Percentiles rank a stretch among this genome's conserved stretches.
These are phyloP conservation scores for Peronospora destructor DNA, from an alignment of 352 stramenopile genomes.

Conservation along the genomic window DNA sequence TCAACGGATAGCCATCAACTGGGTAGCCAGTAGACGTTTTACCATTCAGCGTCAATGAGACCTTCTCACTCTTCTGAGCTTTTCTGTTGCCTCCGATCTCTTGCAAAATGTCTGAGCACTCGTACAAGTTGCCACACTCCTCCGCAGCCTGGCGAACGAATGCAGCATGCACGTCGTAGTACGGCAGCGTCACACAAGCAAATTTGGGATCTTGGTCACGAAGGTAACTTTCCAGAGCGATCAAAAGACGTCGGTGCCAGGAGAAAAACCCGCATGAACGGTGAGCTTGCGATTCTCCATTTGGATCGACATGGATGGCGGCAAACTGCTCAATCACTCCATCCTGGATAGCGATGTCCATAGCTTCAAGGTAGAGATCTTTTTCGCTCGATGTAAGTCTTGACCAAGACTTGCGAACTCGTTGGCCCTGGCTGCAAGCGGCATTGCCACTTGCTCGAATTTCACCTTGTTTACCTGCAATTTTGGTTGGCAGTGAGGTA, in stretches of 20 bases:
- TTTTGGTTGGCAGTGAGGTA: not conserved
- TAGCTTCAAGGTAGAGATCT: conserved; percentile 39
- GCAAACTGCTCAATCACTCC: conserved; percentile 41
- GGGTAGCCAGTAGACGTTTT: conserved; percentile 19
- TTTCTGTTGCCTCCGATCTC: conserved; percentile 29
- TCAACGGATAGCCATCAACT: conserved; percentile 23
- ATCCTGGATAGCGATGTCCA: conserved; percentile 30
- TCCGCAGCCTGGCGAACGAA: conserved; percentile 35
- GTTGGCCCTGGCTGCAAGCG: conserved; percentile 20
- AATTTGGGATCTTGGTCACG: conserved; percentile 38
- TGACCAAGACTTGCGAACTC: conserved; percentile 17
- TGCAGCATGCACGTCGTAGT: conserved; percentile 50
- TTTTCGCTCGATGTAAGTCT: conserved; percentile 32
- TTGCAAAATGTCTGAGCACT: conserved; percentile 45
- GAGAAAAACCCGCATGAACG: conserved; percentile 45
- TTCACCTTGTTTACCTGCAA: not conserved
- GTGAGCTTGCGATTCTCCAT: conserved; percentile 35
- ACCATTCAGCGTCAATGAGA: conserved; percentile 19
- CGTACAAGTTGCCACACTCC: conserved; percentile 39
- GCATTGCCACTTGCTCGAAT: conserved; percentile 28
- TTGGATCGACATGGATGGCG: conserved; percentile 36
- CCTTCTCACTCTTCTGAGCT: conserved; percentile 1
- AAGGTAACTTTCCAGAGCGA: conserved; percentile 50
- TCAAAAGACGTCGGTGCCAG: conserved; percentile 51
- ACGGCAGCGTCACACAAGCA: conserved; percentile 51